These are phyloP conservation scores for Acrasis kona DNA, from an alignment of 78 protist species.

Conservation along the genomic window DNA sequence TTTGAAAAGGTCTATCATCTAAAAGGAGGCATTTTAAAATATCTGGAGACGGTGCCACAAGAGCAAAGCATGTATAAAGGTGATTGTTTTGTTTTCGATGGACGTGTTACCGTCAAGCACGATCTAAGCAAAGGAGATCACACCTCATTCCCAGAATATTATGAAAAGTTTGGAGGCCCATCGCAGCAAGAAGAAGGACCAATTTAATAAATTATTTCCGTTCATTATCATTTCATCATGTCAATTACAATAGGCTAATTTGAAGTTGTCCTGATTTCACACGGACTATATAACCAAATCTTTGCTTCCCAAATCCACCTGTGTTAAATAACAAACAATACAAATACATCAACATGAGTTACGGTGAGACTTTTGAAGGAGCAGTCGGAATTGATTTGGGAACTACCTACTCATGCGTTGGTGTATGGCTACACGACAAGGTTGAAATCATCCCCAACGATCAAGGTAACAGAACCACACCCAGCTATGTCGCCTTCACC, in stretches of 20 bases:
- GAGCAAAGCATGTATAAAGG: background rate
- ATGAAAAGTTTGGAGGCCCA: too few species aligned
- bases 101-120: background rate
- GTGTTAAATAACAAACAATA: too few species aligned
- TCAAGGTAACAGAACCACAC: conserved; percentile 96
- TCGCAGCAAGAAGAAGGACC: too few species aligned
- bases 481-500: conserved; percentile 91
- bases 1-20: conserved; percentile 13
- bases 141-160: background rate
- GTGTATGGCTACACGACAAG: conserved; percentile 75
- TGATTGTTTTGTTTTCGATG: conserved; percentile 14
- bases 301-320: too few species aligned
- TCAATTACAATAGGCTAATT: too few species aligned
- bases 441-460: conserved; percentile 98
- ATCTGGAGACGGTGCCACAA: conserved; percentile 4
- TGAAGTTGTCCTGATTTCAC: too few species aligned
- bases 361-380: conserved; percentile 1
- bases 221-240: too few species aligned
- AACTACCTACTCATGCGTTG: too few species aligned
- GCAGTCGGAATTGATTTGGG: conserved; percentile 66
- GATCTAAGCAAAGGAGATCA: background rate
- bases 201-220: too few species aligned
- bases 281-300: too few species aligned
- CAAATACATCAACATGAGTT: too few species aligned
- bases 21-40: conserved; percentile 19